Evolutionary conservation across 495 filamentous ascomycete species (phyloP), one percentile per base, ranked within the genome.

Genomic region (Aspergillus sclerotiicarbonarius): DNA sequence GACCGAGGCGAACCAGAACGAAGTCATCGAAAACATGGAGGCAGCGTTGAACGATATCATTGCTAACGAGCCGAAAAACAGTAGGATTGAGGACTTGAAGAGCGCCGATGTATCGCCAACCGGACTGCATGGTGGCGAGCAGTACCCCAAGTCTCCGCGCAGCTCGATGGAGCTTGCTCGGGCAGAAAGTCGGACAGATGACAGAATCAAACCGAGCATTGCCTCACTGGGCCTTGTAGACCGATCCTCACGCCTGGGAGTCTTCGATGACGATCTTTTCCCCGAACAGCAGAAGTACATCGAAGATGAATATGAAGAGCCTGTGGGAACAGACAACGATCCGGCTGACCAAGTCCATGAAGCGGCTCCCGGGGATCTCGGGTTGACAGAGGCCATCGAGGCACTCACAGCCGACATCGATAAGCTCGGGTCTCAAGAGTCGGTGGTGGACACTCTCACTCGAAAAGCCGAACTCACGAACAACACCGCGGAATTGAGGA

Each of bases 401-500:
- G 84, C 81, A 0, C 78, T 99, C 20, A 89, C 87, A 2, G 82
- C 84, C 43, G 92, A 98, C 62, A 96, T 99, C 59, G 92, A 97
- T 54, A 90, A 90, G 69, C 81, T 98, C 35, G 81, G 80, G 5
- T 84, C 91, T 0, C 95, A 99, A 72, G 91, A 96, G 53, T 87
- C 88, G 1, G 90, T 99, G 21, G 82, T 98, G 21, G 90, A 97
- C 61, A 94, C 94, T 21, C 76, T 99, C 57, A 91, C 89, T 10
- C 83, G 89, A 31, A 99, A 98, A 71, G 95, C 95, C 0, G 95
- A 99, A 66, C 78, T 99, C 32, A 98, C 95, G 3, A 98, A 98
- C 70, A 98, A 98, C 69, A 88, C 87, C 1, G 90, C 92, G 19
- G 95, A 99, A 70, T 69, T 99, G 52, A 80, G 94, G 55, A 98